A percentile compares a stretch with the other conserved stretches of the same genome.
phyloP scores from a whole-genome alignment of 2,329 filamentous ascomycete genomes.

The Elsinoe ampelina region DNA sequence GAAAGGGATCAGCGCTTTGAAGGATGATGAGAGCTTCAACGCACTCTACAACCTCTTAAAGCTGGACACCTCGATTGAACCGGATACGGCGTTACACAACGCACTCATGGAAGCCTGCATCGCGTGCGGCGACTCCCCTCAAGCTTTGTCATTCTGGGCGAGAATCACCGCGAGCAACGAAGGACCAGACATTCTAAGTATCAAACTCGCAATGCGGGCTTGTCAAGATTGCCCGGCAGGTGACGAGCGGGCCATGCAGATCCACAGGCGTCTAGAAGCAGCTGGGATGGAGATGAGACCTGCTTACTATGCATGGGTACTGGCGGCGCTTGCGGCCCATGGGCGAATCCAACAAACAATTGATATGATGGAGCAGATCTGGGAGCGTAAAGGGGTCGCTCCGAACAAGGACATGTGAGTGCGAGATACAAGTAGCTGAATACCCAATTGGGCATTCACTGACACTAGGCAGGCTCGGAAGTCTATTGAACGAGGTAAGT shows the following conservation, averaged over 20 bases:
- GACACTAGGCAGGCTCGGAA: slow-evolving; percentile 50
- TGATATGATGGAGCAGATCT: slow-evolving; percentile 56
- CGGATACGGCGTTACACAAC: slow-evolving; percentile 69
- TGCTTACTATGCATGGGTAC: slow-evolving; percentile 65
- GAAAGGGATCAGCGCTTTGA: slow-evolving; percentile 49
- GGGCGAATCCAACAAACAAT: slow-evolving; percentile 60
- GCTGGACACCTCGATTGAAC: slow-evolving; percentile 72
- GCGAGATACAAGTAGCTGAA: background rate
- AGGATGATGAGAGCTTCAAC: slow-evolving; percentile 51
- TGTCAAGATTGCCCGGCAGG: slow-evolving; percentile 54
- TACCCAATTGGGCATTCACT: background rate
- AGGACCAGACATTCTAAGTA: slow-evolving; percentile 71
- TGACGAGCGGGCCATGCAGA: slow-evolving; percentile 39
- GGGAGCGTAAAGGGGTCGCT: slow-evolving; percentile 54
- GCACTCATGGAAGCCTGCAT: slow-evolving; percentile 80
- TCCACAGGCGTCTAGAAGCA: slow-evolving; percentile 61
- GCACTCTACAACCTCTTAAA: slow-evolving; percentile 90
- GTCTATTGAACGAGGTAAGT: slow-evolving; percentile 65
- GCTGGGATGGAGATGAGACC: slow-evolving; percentile 73
- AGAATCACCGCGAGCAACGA: slow-evolving; percentile 76
- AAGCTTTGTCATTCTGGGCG: slow-evolving; percentile 71
- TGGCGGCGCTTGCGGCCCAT: slow-evolving; percentile 65
- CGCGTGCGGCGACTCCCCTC: slow-evolving; percentile 54
- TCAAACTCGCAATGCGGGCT: slow-evolving; percentile 71
- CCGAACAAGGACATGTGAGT: slow-evolving; percentile 66